These are phyloP conservation scores for Microdochium bolleyi DNA, from an alignment of 2,329 filamentous ascomycete genomes.

Conservation along the genomic window DNA sequence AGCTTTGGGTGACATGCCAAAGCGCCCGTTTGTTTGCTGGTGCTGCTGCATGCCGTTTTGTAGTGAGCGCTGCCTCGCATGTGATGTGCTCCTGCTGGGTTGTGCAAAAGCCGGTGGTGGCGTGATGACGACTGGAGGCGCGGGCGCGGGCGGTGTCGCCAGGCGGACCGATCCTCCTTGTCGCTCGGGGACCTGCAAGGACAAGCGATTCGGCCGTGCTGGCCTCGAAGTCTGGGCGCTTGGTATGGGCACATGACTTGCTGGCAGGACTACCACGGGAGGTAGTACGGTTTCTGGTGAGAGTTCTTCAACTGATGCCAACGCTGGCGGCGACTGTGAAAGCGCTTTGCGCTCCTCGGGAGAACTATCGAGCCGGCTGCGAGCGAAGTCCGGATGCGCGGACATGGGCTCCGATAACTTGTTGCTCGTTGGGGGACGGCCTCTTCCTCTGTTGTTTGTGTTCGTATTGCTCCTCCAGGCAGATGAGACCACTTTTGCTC, in stretches of 20 bases:
- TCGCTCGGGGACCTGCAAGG: constrained; percentile 56
- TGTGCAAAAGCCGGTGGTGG: constrained; percentile 9
- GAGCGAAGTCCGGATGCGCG: constrained; percentile 46
- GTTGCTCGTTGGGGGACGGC: constrained; percentile 68
- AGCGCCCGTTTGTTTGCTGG: background rate
- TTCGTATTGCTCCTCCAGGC: constrained; percentile 70
- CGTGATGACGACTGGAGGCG: constrained; percentile 37
- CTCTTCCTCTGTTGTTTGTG: constrained; percentile 63
- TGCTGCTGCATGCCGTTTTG: background rate
- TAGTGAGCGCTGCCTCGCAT: background rate
- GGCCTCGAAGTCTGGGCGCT: constrained; percentile 10
- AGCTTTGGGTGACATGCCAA: background rate
- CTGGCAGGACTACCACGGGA: background rate
- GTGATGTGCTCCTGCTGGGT: constrained; percentile 1
- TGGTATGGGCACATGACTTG: constrained; percentile 1
- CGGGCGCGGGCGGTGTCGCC: constrained; percentile 48
- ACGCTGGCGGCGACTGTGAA: constrained; percentile 6
- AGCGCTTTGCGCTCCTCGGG: constrained; percentile 23
- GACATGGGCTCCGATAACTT: constrained; percentile 57
- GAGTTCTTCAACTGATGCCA: constrained; percentile 7
- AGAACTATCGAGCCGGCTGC: constrained; percentile 21
- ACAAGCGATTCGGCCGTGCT: constrained; percentile 41
- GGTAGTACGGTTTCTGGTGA: constrained; percentile 6
- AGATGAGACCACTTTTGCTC: constrained; percentile 78
- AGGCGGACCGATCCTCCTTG: constrained; percentile 52